Conservation (phyloP, 768 basidiomycete species). For the Kwoniella shandongensis region DNA sequence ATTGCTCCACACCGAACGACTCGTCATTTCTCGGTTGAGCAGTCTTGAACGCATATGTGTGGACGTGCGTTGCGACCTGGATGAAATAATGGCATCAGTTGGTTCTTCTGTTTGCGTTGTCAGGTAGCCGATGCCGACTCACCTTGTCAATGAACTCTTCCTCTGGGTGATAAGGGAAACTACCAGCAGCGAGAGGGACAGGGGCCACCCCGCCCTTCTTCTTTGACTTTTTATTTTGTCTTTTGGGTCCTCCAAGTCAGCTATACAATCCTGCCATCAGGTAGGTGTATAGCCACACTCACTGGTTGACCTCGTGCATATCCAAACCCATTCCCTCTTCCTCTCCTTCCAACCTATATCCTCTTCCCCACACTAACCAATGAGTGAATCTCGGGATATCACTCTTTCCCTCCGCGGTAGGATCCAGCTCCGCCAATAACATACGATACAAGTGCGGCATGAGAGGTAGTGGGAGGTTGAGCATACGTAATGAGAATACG, state of each 20-base stretch:
- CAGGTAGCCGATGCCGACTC: constrained; percentile 26
- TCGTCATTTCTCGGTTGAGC: constrained; percentile 63
- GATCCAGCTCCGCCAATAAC: constrained; percentile 77
- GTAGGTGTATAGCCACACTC: constrained; percentile 6
- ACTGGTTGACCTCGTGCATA: constrained; percentile 34
- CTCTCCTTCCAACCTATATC: constrained; percentile 69
- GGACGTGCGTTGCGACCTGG: constrained; percentile 60
- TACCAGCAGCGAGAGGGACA: constrained; percentile 51
- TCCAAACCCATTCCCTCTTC: constrained; percentile 64
- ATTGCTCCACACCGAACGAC: constrained; percentile 69
- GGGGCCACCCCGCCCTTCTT: constrained; percentile 51
- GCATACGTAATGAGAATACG: constrained; percentile 78
- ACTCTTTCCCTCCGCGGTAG: constrained; percentile 68
- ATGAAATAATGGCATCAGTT: background rate
- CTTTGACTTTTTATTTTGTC: constrained; percentile 49
- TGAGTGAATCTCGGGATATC: constrained; percentile 72
- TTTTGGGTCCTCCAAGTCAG: constrained; percentile 31
- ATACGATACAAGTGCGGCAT: constrained; percentile 89
- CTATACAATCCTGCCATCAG: constrained; percentile 23
- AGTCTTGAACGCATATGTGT: constrained; percentile 63
- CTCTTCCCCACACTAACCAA: constrained; percentile 72
- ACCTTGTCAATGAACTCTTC: constrained; percentile 74
- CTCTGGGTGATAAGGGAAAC: constrained; percentile 81
- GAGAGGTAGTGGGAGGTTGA: constrained; percentile 95
- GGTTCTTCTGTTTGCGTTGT: background rate